A percentile compares a stretch with the other conserved stretches of the same genome.
phyloP scores from a whole-genome alignment of 2,329 filamentous ascomycete species.

The Sporothrix variecibatus region DNA sequence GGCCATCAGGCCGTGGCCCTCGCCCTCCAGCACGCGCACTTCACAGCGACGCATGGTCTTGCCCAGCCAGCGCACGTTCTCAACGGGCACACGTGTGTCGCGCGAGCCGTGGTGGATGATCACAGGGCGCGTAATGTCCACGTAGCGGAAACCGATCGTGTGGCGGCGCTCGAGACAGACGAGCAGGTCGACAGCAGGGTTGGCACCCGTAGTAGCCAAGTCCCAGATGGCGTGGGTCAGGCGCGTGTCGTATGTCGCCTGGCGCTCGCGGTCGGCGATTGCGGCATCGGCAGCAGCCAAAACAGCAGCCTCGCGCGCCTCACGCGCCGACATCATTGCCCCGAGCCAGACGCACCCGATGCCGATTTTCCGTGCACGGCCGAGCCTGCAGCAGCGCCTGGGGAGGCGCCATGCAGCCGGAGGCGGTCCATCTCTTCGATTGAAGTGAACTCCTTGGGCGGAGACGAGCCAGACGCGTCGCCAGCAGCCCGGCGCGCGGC shows the following conservation, averaged over 20 bases:
- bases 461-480: slow-evolving; percentile 13
- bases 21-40: slow-evolving; percentile 65
- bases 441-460: slow-evolving; percentile 35
- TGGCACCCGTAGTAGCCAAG: slow-evolving; percentile 83
- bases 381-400: slow-evolving; percentile 24
- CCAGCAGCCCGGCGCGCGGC: slow-evolving; percentile 29
- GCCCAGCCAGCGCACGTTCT: slow-evolving; percentile 93
- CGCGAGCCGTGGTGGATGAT: slow-evolving; percentile 92
- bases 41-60: slow-evolving; percentile 65
- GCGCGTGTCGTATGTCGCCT: slow-evolving; percentile 75
- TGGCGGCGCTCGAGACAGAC: slow-evolving; percentile 90
- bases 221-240: slow-evolving; percentile 95
- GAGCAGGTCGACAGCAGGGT: slow-evolving; percentile 89
- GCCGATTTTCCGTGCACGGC: slow-evolving; percentile 33
- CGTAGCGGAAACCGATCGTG: slow-evolving; percentile 93
- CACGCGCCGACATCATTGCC: slow-evolving; percentile 23
- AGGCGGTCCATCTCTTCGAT: slow-evolving; percentile 55
- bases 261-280: slow-evolving; percentile 69
- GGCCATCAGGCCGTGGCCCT: slow-evolving; percentile 95
- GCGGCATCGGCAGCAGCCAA: slow-evolving; percentile 60
- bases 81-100: slow-evolving; percentile 88
- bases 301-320: slow-evolving; percentile 38
- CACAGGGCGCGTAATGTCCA: slow-evolving; percentile 87
- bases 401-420: slow-evolving; percentile 36
- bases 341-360: slow-evolving; percentile 31